Percentiles rank a stretch among this genome's conserved stretches.
These are phyloP conservation scores for Sporisorium reilianum DNA, from an alignment of 1,284 basidiomycete species.

Conservation along the genomic window DNA sequence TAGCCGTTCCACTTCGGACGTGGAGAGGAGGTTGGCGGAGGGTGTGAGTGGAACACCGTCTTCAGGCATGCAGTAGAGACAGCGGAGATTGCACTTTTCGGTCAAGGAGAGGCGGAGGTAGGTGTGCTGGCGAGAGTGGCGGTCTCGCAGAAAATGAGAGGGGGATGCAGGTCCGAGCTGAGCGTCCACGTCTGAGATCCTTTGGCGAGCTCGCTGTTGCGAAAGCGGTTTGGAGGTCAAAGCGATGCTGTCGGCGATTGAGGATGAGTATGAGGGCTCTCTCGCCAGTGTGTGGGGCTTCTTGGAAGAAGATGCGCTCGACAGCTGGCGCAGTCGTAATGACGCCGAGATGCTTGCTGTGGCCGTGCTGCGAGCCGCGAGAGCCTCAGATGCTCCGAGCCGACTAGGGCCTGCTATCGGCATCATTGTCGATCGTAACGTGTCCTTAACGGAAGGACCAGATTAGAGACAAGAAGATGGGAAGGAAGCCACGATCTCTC, in stretches of 20 bases:
- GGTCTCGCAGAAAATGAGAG: slow-evolving; percentile 46
- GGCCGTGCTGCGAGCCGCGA: background rate
- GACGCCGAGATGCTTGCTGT: background rate
- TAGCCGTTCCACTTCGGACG: slow-evolving; percentile 79
- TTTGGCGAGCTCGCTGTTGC: slow-evolving; percentile 30
- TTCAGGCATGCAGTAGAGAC: slow-evolving; percentile 90
- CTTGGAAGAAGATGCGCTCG: slow-evolving; percentile 1
- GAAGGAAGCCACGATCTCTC: background rate
- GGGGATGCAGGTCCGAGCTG: slow-evolving; percentile 18
- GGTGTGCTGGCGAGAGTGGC: slow-evolving; percentile 73
- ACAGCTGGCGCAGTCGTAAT: slow-evolving; percentile 12
- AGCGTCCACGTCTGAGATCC: slow-evolving; percentile 40
- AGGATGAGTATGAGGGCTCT: background rate
- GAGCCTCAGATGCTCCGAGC: slow-evolving; percentile 9
- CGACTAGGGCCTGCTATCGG: slow-evolving; percentile 30
- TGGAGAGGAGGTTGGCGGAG: slow-evolving; percentile 77
- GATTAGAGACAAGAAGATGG: background rate
- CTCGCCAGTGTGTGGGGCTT: slow-evolving; percentile 13
- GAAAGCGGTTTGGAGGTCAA: background rate
- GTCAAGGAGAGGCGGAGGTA: slow-evolving; percentile 88
- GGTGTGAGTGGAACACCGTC: slow-evolving; percentile 84
- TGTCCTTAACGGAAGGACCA: background rate
- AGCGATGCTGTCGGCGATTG: slow-evolving; percentile 1
- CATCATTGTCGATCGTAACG: slow-evolving; percentile 6
- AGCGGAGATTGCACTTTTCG: slow-evolving; percentile 87